These are phyloP conservation scores for Avicennia marina DNA, from an alignment of 257 asterid genomes.

Conservation along the genomic window DNA sequence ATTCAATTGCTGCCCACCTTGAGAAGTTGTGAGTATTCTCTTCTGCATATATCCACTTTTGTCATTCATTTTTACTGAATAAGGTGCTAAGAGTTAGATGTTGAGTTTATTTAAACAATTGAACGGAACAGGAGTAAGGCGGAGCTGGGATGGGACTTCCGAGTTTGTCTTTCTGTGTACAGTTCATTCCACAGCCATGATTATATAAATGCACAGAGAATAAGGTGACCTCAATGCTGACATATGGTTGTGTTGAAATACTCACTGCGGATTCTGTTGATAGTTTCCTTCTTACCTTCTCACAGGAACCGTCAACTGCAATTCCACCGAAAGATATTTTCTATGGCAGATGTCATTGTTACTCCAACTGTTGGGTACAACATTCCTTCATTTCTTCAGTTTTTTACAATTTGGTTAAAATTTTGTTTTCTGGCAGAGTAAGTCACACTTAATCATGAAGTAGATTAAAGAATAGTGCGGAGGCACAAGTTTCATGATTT, in stretches of 20 bases:
- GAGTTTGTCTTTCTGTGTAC: constrained; percentile 70
- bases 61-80: neutral
- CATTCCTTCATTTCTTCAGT: neutral
- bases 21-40: constrained; percentile 42
- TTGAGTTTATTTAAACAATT: neutral
- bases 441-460: no score
- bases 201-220: constrained; percentile 78
- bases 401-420: no score
- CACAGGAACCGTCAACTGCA: constrained; percentile 65
- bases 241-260: no score
- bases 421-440: no score
- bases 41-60: neutral
- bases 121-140: constrained; percentile 39
- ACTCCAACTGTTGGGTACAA: constrained; percentile 88
- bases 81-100: neutral
- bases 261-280: neutral
- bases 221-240: constrained; percentile 42
- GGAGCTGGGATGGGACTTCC: constrained; percentile 86
- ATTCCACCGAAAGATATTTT: constrained; percentile 62
- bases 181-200: constrained; percentile 75
- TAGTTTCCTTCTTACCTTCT: neutral
- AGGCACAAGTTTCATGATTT: no score
- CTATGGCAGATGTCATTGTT: constrained; percentile 75
- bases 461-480: no score
- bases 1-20: constrained; percentile 42